Percentiles rank a stretch among this genome's conserved stretches.
These are phyloP conservation scores for Fusarium cicatricum DNA, from an alignment of 2,329 filamentous ascomycete species.

Conservation along the genomic window DNA sequence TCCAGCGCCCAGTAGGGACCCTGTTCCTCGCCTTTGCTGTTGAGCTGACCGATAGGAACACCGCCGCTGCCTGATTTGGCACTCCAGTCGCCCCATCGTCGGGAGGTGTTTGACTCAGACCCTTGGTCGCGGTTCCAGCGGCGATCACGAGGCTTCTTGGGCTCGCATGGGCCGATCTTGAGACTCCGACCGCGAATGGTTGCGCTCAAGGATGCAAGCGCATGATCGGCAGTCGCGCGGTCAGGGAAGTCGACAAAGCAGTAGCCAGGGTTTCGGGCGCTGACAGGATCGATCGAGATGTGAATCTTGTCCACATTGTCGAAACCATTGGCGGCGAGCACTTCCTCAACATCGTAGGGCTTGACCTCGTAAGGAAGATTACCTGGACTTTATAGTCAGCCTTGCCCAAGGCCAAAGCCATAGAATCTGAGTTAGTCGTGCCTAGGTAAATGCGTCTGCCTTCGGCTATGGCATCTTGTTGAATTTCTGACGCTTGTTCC, in stretches of 20 bases:
- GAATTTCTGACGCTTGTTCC: conserved; percentile 4
- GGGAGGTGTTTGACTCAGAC: conserved; percentile 37
- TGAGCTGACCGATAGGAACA: background rate
- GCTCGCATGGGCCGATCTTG: conserved; percentile 71
- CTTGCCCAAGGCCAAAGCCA: background rate
- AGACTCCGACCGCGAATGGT: conserved; percentile 65
- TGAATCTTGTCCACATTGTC: conserved; percentile 63
- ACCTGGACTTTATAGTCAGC: conserved; percentile 15
- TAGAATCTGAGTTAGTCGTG: background rate
- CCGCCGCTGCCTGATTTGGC: conserved; percentile 23
- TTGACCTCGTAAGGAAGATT: conserved; percentile 66
- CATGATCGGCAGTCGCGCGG: conserved; percentile 61
- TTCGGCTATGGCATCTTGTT: conserved; percentile 37
- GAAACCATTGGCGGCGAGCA: conserved; percentile 56
- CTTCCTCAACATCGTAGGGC: conserved; percentile 68
- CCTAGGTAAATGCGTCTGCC: conserved; percentile 65
- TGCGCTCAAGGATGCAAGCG: conserved; percentile 62
- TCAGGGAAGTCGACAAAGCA: conserved; percentile 75
- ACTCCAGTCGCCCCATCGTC: conserved; percentile 57
- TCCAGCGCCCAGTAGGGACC: conserved; percentile 26
- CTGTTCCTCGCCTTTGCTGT: background rate
- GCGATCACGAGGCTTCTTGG: conserved; percentile 50
- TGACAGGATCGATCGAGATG: conserved; percentile 74
- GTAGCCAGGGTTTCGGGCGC: conserved; percentile 74
- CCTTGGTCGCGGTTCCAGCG: conserved; percentile 20